Evolutionary conservation across 371 early-diverging fungal species (phyloP).

Genomic region (Lichtheimia hyalospora): DNA sequence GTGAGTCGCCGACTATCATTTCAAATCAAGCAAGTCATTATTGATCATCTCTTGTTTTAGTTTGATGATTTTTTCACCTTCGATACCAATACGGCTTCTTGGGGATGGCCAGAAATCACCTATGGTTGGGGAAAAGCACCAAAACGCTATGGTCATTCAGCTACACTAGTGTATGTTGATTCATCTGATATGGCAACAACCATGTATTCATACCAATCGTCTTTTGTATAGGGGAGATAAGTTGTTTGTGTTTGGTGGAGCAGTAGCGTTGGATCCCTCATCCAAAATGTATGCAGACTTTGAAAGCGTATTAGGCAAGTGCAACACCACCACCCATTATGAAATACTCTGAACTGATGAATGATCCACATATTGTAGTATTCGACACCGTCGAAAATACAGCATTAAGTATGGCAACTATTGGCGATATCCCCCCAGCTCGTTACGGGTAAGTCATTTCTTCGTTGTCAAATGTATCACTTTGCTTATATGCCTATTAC

Average conservation of each 20-base stretch:
- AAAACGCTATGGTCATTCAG: constrained; percentile 16
- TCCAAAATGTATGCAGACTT: constrained; percentile 12
- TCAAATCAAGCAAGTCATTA: neutral
- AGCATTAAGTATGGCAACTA: constrained; percentile 21
- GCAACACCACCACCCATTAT: neutral
- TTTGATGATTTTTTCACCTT: constrained; percentile 20
- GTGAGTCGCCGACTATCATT: constrained; percentile 1
- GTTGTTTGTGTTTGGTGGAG: constrained; percentile 19
- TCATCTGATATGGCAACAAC: neutral
- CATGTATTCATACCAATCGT: neutral
- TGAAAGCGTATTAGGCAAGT: constrained; percentile 15
- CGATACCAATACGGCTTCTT: constrained; percentile 8
- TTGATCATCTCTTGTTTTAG: constrained; percentile 1
- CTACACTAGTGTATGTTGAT: constrained; percentile 13
- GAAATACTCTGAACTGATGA: too few relatives aligned
- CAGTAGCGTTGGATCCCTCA: constrained; percentile 4
- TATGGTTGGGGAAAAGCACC: constrained; percentile 19
- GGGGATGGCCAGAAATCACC: constrained; percentile 16
- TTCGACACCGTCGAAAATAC: constrained; percentile 17
- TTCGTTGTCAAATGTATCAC: neutral
- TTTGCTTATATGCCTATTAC: neutral
- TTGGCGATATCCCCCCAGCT: constrained; percentile 20
- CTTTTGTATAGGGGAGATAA: constrained; percentile 8
- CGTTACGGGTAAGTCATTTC: constrained; percentile 1
- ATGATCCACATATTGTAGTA: constrained; percentile 5